Evolutionary conservation across 192 early-diverging fungal species (phyloP), one percentile per base, ranked within the genome.

Genomic region (Allomyces macrogynus): DNA sequence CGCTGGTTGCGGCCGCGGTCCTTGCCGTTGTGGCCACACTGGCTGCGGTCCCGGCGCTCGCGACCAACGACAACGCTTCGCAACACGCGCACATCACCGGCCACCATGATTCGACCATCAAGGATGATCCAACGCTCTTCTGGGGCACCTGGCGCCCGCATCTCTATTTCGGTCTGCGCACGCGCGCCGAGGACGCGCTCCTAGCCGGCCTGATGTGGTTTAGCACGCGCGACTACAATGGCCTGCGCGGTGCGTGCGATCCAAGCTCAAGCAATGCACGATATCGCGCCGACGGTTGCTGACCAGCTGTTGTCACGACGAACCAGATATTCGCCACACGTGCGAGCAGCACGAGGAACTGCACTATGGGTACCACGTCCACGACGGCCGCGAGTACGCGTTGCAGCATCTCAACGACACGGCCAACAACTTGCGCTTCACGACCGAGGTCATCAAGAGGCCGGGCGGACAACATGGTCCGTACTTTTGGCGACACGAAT

Each of bases 141-240:
- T 94, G 93, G 91, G 91, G 93, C 23, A 88, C 87, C 0, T 93
- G 93, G 70, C 75, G 93, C 61, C 91, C 93, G 16, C 89, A 91
- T 71, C 74, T 97, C 22, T 97, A 94, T 74, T 92, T 97, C 80
- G 93, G 93, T 44, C 87, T 86, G 1, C 81, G 88, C 0, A 85
- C 90, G 20, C 84, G 90, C 60, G 63, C 84, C 26, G 76, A 87
- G 0, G 77, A 88, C 60, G 80, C 88, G 4, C 69, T 97, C n/a
- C 76, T 90, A 71, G 87, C 88, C 23, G 90, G 93, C 9, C 78
- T 97, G n/a, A 88, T 92, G 84, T 94, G 93, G 93, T 91, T 89
- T 76, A 87, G 88, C 20, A 71, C 76, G 8, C 79, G 83, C 42
- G 69, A 82, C 57, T 78, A 73, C 64, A 71, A 75, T 43, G 75